phyloP scores from a whole-genome alignment of 2,329 filamentous ascomycete genomes.

The Elsinoe necatrix region DNA sequence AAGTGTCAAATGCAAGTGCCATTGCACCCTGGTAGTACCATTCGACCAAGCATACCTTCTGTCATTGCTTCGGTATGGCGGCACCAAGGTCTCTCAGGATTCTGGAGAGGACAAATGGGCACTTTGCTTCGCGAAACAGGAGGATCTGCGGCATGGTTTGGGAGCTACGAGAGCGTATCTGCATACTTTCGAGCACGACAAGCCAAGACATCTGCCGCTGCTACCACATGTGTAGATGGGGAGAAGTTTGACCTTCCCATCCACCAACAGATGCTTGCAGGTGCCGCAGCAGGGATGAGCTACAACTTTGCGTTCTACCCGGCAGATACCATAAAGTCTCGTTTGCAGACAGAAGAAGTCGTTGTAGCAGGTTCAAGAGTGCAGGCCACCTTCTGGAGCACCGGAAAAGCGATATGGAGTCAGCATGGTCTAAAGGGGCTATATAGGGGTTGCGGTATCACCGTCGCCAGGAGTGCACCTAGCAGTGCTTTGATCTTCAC shows the following conservation, averaged over 20 bases:
- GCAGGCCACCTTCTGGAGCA: slow-evolving; percentile 59
- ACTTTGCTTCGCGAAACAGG: slow-evolving; percentile 91
- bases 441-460: slow-evolving; percentile 93
- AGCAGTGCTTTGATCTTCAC: slow-evolving; percentile 99
- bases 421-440: slow-evolving; percentile 74
- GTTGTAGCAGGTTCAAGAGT: slow-evolving; percentile 44
- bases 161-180: slow-evolving; percentile 73
- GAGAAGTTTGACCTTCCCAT: slow-evolving; percentile 56
- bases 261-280: slow-evolving; percentile 80
- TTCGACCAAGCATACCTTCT: slow-evolving; percentile 53
- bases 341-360: slow-evolving; percentile 79
- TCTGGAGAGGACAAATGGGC: slow-evolving; percentile 92
- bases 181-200: slow-evolving; percentile 51
- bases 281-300: slow-evolving; percentile 78
- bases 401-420: slow-evolving; percentile 66
- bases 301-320: slow-evolving; percentile 99
- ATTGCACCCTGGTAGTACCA: slow-evolving; percentile 24
- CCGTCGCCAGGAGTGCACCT: slow-evolving; percentile 75
- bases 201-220: neutral
- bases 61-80: slow-evolving; percentile 74
- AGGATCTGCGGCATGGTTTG: slow-evolving; percentile 92
- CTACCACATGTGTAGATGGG: slow-evolving; percentile 32
- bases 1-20: slow-evolving; percentile 94
- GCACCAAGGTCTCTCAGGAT: slow-evolving; percentile 72
- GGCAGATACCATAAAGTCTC: slow-evolving; percentile 92